These are phyloP conservation scores for Boletus tylopilopsis DNA, from an alignment of 768 basidiomycete species.

Conservation along the genomic window DNA sequence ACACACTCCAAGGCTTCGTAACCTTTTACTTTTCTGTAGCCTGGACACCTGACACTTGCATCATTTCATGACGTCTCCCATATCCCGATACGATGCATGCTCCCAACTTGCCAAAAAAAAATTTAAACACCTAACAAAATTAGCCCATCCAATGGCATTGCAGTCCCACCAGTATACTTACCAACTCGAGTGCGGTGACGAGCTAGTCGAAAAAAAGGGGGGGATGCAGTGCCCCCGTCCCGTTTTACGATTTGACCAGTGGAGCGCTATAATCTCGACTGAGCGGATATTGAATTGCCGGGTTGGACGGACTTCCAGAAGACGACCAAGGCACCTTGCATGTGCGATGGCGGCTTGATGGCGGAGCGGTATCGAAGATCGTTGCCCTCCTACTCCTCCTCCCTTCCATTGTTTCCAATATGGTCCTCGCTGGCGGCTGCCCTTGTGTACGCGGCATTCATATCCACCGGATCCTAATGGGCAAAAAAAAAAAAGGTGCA, in stretches of 20 bases:
- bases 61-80: slow-evolving; percentile 8
- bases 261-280: slow-evolving; percentile 29
- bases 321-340: slow-evolving; percentile 14
- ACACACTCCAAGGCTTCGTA: slow-evolving; percentile 6
- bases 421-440: slow-evolving; percentile 8
- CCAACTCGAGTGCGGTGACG: slow-evolving; percentile 7
- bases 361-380: slow-evolving; percentile 19
- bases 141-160: slow-evolving; percentile 5
- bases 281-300: slow-evolving; percentile 32
- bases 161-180: slow-evolving; percentile 1
- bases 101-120: slow-evolving; percentile 1
- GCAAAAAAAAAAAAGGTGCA: background rate
- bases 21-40: slow-evolving; percentile 4
- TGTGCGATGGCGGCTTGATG: slow-evolving; percentile 15
- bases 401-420: background rate
- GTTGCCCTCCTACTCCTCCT: background rate
- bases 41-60: slow-evolving; percentile 19
- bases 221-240: slow-evolving; percentile 10
- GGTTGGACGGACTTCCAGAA: slow-evolving; percentile 26
- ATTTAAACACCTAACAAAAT: background rate
- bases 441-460: slow-evolving; percentile 23
- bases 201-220: slow-evolving; percentile 19
- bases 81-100: slow-evolving; percentile 6
- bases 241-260: slow-evolving; percentile 12
- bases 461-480: slow-evolving; percentile 13